Evolutionary conservation across 2,329 filamentous ascomycete species (phyloP), one percentile per base, ranked within the genome.

Genomic region (Phyllosticta paracitricarpa): DNA sequence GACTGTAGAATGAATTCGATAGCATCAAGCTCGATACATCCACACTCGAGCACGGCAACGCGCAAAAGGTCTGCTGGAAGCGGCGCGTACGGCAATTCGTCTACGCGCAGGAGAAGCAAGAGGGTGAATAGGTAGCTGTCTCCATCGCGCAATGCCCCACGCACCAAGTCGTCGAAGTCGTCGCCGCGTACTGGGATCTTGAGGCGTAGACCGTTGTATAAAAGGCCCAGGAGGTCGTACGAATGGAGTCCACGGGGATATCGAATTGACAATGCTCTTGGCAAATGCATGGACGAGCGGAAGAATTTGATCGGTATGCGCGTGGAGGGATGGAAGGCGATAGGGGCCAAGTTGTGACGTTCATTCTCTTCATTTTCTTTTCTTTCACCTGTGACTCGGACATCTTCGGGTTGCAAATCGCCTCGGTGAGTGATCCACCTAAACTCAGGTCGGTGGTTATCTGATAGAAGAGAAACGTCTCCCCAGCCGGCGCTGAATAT

Each of bases 151-250:
- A 71, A 67, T 2, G 71, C 72, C 19, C 70, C 65, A 55, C 63
- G 63, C 24, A 74, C 64, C 4, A 61, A 22, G 51, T 72, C 72
- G 30, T 63, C 61, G 60, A 70, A 73, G 7, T 71, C 17, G 64
- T 68, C 61, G 74, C 72, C 1, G 71, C 69, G 72, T 3, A 75
- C 65, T 17, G 62, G 59, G 51, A 73, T 54, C 2, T 26, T 24
- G 12, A 57, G 22, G 55, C 53, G 54, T 4, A 61, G 14, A 7
- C 40, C 40, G 3, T n/a, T n/a, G 28, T 28, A 14, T 14, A 61
- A 19, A 30, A 57, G 40, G 9, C 54, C 54, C 3, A 51, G 40
- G 4, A 61, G 54, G 17, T 57, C 28, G 10, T 54, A 54, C 40
- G 17, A 25, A 22, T 22, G 19, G 19, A 22, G 19, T 22, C 19